Percentiles rank a stretch among this genome's conserved stretches.
These are phyloP conservation scores for Xylaria sp. DNA, from an alignment of 2,329 filamentous ascomycete species.

Conservation along the genomic window DNA sequence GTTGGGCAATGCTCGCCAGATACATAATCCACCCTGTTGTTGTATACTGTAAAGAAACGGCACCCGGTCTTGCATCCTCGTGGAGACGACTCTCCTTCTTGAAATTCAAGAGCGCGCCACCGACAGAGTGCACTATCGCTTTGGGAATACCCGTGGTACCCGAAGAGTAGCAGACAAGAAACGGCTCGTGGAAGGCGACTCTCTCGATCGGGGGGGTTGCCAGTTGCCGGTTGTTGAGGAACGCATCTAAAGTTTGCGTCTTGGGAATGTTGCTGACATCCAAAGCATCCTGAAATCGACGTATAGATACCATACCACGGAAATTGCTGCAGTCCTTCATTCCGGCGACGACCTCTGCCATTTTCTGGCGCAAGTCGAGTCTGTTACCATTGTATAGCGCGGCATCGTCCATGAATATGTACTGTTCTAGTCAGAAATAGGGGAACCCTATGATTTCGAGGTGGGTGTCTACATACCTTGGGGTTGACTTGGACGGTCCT, in stretches of 20 bases:
- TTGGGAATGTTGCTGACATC: constrained; percentile 65
- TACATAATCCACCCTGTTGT: constrained; percentile 94
- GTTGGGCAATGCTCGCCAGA: constrained; percentile 65
- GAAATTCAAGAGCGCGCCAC: constrained; percentile 66
- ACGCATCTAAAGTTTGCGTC: constrained; percentile 57
- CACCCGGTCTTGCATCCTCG: constrained; percentile 53
- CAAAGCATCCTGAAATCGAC: constrained; percentile 70
- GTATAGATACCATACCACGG: constrained; percentile 70
- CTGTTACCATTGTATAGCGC: constrained; percentile 82
- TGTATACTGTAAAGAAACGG: constrained; percentile 65
- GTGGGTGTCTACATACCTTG: constrained; percentile 56
- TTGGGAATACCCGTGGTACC: constrained; percentile 87
- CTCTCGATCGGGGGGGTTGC: constrained; percentile 64
- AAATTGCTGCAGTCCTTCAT: constrained; percentile 71
- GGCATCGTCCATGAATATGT: constrained; percentile 85
- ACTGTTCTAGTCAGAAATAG: constrained; percentile 51
- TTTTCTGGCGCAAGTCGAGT: constrained; percentile 77
- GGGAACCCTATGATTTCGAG: background rate
- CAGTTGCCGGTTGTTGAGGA: constrained; percentile 52
- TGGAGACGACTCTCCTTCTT: constrained; percentile 69
- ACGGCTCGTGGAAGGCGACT: constrained; percentile 77
- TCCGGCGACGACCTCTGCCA: constrained; percentile 71
- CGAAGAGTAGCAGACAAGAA: constrained; percentile 80
- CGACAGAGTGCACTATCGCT: constrained; percentile 82
- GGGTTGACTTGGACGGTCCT: constrained; percentile 79